Evolutionary conservation across 1,139 yeast species (phyloP), one percentile per base, ranked within the genome.

Genomic region (Yamadazyma trypodendri): DNA sequence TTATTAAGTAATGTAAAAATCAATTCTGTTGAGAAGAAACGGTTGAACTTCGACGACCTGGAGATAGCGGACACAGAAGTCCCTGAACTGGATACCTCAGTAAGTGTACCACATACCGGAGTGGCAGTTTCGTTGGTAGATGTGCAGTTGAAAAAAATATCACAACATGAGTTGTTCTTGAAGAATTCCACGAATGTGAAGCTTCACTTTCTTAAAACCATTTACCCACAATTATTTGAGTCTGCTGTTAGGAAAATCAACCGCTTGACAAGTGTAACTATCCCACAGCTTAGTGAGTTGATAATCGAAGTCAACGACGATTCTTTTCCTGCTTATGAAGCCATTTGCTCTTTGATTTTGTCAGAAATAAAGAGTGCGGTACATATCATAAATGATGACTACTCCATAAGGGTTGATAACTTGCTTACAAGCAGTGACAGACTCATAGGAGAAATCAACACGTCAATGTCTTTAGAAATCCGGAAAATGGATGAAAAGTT

Each of bases 401-500:
- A 69, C 42, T 65, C 75, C 1, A 55, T 78, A n/a, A 61, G 68
- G 36, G 72, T 83, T 35, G 96, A 88, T 51, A 77, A 77, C 31
- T 60, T 87, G 39, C 66, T 88, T 29, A 78, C 84, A 16, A 70
- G 75, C 31, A 80, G 90, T 38, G 96, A 88, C 58, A 68, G 95
- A 44, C 75, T 86, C 16, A 76, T 84, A 40, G 85, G 92, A 46
- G 95, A 86, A 53, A 83, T 88, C 43, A 86, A 84, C 57, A 88
- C 96, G 0, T 83, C 94, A 1, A 63, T 87, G 36, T 78, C 89
- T 22, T 62, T 87, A 37, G 87, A 85, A 50, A 64, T 86, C 29
- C 68, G 95, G 40, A 77, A 80, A 44, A 65, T 85, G n/a, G 76
- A 76, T 36, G 95, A 86, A 54, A 72, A 80, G 35, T 64, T 82